Conservation (phyloP, 345 rosid species). For the Gossypium turneri region DNA sequence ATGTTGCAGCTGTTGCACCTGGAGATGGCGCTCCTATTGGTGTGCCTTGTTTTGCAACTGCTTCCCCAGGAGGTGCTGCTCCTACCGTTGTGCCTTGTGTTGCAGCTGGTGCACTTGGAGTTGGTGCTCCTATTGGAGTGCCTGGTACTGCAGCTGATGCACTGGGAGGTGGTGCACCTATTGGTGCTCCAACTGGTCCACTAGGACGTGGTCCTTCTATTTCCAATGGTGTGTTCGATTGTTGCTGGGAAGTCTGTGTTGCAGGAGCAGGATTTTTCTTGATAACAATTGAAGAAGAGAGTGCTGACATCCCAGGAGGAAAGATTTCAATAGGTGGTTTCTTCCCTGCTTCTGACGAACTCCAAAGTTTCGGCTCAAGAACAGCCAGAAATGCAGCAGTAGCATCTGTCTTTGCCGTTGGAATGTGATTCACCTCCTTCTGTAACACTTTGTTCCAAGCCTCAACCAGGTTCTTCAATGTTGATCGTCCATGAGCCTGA, state of each 20-base stretch:
- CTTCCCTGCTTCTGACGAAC: slow-evolving; percentile 79
- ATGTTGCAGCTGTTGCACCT: neutral
- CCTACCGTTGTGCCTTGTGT: neutral
- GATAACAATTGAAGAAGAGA: slow-evolving; percentile 60
- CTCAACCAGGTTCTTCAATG: slow-evolving; percentile 79
- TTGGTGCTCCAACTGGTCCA: slow-evolving; percentile 28
- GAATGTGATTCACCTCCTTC: slow-evolving; percentile 75
- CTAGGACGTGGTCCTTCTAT: slow-evolving; percentile 59
- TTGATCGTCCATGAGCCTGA: slow-evolving; percentile 96
- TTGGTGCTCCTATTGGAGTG: neutral
- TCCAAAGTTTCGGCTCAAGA: slow-evolving; percentile 80
- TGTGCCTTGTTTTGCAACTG: neutral
- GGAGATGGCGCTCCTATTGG: neutral
- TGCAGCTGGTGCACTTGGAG: neutral
- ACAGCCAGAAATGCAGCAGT: slow-evolving; percentile 90
- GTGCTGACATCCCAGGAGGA: slow-evolving; percentile 93
- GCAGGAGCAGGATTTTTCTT: slow-evolving; percentile 61
- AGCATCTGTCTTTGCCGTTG: slow-evolving; percentile 80
- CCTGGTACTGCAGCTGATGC: slow-evolving; percentile 29
- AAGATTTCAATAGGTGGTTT: slow-evolving; percentile 84
- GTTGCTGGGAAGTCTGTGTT: slow-evolving; percentile 46
- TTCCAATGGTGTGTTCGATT: slow-evolving; percentile 50
- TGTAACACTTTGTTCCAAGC: slow-evolving; percentile 87
- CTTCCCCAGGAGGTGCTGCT: neutral
- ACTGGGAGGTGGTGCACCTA: slow-evolving; percentile 40